Evolutionary conservation across 768 basidiomycete genomes (phyloP), one percentile per base, ranked within the genome.

Genomic region (Suillus alpinus): DNA sequence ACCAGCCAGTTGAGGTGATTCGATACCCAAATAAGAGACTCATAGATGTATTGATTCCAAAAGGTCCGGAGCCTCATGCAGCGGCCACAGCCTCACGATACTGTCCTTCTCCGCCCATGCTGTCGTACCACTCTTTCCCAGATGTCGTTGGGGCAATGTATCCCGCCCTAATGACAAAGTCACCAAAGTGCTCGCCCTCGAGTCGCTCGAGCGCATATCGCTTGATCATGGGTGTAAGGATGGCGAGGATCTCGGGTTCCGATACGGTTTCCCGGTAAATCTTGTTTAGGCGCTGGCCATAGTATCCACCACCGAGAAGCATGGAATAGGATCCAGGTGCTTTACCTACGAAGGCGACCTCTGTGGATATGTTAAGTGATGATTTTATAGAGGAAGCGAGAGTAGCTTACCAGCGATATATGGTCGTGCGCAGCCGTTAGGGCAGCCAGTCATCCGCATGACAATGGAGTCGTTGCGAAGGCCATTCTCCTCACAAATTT

Each of bases 381-480:
- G 26, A 6, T 58, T 43, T 49, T 32, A 32, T 56, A 20, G n/a
- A 41, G 49, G 55, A 51, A 18, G 40, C 39, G 36, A 40, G 37
- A 46, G 23, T 29, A 39, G 68, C 86, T 10, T 47, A 88, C 91
- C 91, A 52, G 92, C 96, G 49, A 95, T 78, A 74, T 96, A 98
- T 40, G 94, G 96, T 61, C 95, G 83, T 2, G 95, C 92, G 72
- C 95, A 95, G 40, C 93, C 94, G 68, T 94, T 95, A 3, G 93
- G 93, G 66, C 95, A 98, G 55, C 96, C 96, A 16, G 95, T 98
- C 95, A 98, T 98, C 57, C 96, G 86, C 96, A 99, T 98, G 62
- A 98, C 86, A 65, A 98, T 96, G 3, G 91, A 87, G 75, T 99
- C 96, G 71, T 97, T 89, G 50, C 96, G 83, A 44, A 98, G 79